Evolutionary conservation across 2,329 filamentous ascomycete species (phyloP).

Genomic region (Microdochium nivale): DNA sequence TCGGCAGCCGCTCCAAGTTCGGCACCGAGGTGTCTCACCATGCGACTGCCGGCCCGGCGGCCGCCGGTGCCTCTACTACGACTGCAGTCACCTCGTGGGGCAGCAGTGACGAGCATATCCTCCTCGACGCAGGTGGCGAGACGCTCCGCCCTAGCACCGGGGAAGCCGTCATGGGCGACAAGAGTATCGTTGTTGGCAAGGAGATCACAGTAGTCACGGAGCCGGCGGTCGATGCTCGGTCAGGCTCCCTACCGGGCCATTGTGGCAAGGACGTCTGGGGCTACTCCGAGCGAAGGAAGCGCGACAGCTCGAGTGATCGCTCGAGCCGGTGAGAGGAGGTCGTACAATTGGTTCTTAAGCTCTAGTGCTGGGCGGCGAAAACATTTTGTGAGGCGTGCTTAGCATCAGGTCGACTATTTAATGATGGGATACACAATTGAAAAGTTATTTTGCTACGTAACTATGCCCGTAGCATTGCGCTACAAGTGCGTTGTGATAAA

Average conservation of each 20-base stretch:
- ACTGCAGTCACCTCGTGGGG: constrained; percentile 4
- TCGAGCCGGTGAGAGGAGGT: background rate
- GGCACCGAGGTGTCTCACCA: background rate
- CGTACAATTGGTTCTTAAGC: no score
- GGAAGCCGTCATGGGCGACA: background rate
- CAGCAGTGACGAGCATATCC: constrained; percentile 10
- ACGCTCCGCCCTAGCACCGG: background rate
- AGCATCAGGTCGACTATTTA: no score
- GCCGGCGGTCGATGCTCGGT: background rate
- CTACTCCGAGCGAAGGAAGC: background rate
- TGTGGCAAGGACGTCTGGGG: background rate
- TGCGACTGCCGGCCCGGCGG: background rate
- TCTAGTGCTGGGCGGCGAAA: no score
- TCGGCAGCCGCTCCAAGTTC: background rate
- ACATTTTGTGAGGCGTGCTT: no score
- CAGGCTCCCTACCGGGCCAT: background rate
- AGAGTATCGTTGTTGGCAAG: constrained; percentile 3
- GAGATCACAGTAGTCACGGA: background rate
- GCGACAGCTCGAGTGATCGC: background rate
- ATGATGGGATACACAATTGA: no score
- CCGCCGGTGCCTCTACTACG: background rate
- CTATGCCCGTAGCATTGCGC: no score
- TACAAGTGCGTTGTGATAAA: no score
- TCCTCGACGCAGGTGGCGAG: background rate
- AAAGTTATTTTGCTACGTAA: no score